phyloP scores from a whole-genome alignment of 306 rosid genomes.

The Castanospermum australe region DNA sequence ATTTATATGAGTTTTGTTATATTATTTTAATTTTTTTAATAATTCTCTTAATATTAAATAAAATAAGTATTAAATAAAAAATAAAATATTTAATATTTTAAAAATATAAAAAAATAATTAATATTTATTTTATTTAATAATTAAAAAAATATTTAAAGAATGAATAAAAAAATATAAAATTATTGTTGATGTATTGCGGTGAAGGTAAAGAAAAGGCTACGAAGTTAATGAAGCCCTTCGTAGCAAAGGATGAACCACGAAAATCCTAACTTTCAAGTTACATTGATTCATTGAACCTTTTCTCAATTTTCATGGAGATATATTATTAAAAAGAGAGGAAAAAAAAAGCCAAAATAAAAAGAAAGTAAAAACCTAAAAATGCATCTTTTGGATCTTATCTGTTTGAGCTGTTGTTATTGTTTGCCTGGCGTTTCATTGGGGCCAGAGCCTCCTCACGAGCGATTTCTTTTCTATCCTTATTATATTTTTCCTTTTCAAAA shows the following conservation, averaged over 20 bases:
- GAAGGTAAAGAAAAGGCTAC: not conserved
- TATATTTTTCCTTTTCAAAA: not conserved
- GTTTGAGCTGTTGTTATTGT: constrained; percentile 29
- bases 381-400: constrained; percentile 42
- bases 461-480: not conserved
- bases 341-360: not conserved
- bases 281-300: not conserved
- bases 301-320: no score
- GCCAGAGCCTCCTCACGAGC: constrained; percentile 56
- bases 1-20: no score
- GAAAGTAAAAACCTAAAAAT: constrained; percentile 3
- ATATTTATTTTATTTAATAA: no score
- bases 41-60: no score
- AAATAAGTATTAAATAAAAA: no score
- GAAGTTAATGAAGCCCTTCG: not conserved
- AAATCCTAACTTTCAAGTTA: not conserved
- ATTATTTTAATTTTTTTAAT: no score
- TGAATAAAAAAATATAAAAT: no score
- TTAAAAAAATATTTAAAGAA: no score
- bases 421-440: constrained; percentile 37
- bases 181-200: no score
- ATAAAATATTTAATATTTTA: no score
- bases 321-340: not conserved
- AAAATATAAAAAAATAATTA: no score
- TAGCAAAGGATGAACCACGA: not conserved